Evolutionary conservation across 2,329 filamentous ascomycete genomes (phyloP).

Genomic region (Colletotrichum sp.): DNA sequence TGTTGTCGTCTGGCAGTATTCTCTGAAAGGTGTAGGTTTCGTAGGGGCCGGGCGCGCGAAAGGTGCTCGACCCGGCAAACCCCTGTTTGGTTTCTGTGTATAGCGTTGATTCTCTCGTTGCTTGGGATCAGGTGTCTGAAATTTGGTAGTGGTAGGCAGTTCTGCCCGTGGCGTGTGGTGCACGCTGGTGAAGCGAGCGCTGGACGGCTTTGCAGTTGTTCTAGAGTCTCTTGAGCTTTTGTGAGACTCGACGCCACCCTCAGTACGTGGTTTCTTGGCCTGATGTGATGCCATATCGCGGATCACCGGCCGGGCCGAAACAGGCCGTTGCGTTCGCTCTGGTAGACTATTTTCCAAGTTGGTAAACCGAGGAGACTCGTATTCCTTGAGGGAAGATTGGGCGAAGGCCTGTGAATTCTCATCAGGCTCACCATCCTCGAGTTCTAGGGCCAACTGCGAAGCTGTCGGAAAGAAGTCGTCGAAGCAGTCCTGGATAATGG

Average conservation of each 20-base stretch:
- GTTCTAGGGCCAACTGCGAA: slow-evolving; percentile 60
- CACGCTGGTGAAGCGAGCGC: not conserved
- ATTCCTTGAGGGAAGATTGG: not conserved
- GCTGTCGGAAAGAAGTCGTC: slow-evolving; percentile 63
- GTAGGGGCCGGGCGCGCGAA: not conserved
- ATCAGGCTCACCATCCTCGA: slow-evolving; percentile 37
- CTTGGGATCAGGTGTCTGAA: not conserved
- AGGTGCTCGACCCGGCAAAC: not conserved
- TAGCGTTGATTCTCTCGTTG: not conserved
- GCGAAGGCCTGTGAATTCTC: not conserved
- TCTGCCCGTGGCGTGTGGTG: not conserved
- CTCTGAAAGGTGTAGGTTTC: not conserved
- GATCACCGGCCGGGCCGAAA: not conserved
- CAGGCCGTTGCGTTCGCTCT: not conserved
- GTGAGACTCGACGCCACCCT: not conserved
- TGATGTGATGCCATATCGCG: not conserved
- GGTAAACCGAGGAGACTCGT: not conserved
- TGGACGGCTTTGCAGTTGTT: not conserved
- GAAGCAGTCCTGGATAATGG: slow-evolving; percentile 53
- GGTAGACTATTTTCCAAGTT: not conserved
- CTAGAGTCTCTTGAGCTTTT: not conserved
- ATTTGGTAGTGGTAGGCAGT: not conserved
- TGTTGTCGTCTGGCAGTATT: not conserved
- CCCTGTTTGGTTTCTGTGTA: not conserved
- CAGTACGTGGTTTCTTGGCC: not conserved